Base-by-base conservation (phyloP, 257 asterid genomes). In the Ligustrum vulgare region DNA sequence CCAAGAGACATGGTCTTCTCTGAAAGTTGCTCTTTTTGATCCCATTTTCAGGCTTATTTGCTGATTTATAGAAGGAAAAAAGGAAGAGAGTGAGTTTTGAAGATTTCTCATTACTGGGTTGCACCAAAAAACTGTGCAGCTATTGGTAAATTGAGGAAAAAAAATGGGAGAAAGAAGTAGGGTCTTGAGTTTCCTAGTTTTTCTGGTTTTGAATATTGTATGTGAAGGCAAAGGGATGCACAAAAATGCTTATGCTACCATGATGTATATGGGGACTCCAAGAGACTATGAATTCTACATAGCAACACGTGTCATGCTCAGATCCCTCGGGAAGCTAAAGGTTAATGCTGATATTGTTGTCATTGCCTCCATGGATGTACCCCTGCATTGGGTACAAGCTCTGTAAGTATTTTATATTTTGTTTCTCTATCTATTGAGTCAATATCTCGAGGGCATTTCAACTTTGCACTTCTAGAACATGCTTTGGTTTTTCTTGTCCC, bases 181-280 rank as follows among this genome's bases (percentile, higher is more conserved):
- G 18, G 3, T 39, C 23, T 3, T 74, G 86, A 31, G 78, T 64
- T 41, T 75, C 12, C 2, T 75, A 15, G 74, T 63, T 1, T 70
- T 78, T 49, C 5, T 47, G 70, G 22, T 80, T 67, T 47, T 82
- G 62, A 47, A 80, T 16, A 1, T 69, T 11, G 64, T 36, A 31
- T 32, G 77, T 28, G 76, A 18, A 70, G 67, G 45, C 63, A 5
- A n/a, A 41, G 78, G 60, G 76, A 58, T n/a, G 25, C 88, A 87
- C 77, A 83, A 73, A 41, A 86, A 89, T 82, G 98, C 98, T 0
- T 94, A 94, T 73, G 97, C 96, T 1, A 94, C 98, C 9, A 94
- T 94, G 97, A 94, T 94, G 97, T 94, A 94, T 41, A 94, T 92
- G 98, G 98, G 98, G 0, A 94, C 98, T 6, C 97, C 98, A 0